Percentiles rank a stretch among this genome's conserved stretches.
phyloP scores from a whole-genome alignment of 2,329 filamentous ascomycete species.

The Calonectria fujianensis region DNA sequence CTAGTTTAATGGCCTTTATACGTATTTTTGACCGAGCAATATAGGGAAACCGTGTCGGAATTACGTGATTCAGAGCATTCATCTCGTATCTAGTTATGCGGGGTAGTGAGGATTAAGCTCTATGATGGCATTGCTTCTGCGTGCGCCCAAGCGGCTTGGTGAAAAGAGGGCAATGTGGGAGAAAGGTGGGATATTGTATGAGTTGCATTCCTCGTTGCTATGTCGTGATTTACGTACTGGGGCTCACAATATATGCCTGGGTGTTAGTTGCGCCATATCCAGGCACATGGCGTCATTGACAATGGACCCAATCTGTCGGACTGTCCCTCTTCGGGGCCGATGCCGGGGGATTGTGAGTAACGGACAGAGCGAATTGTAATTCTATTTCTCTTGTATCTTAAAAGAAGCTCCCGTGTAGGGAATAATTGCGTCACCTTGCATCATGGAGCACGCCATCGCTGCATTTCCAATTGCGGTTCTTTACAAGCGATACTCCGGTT shows the following conservation, averaged over 20 bases:
- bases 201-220: conserved; percentile 22
- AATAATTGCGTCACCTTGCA: too few species aligned
- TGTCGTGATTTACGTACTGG: conserved; percentile 37
- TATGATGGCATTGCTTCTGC: neutral
- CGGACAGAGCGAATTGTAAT: neutral
- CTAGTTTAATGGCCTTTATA: conserved; percentile 22
- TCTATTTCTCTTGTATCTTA: neutral
- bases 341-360: conserved; percentile 23
- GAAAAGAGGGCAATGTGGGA: conserved; percentile 29
- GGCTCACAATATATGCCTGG: neutral
- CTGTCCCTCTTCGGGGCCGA: conserved; percentile 26
- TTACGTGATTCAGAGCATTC: conserved; percentile 36
- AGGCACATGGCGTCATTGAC: conserved; percentile 38
- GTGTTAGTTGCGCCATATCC: conserved; percentile 26
- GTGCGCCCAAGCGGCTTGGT: neutral
- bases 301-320: conserved; percentile 10
- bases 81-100: conserved; percentile 17
- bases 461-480: neutral
- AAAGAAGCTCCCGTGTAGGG: neutral
- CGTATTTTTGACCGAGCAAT: neutral
- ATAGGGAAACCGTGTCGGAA: conserved; percentile 10
- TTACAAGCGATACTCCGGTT: neutral
- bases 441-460: neutral
- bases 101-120: conserved; percentile 9
- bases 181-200: conserved; percentile 21